Conservation (phyloP, 441 rosid species). For the Rhodomyrtus psidioides region DNA sequence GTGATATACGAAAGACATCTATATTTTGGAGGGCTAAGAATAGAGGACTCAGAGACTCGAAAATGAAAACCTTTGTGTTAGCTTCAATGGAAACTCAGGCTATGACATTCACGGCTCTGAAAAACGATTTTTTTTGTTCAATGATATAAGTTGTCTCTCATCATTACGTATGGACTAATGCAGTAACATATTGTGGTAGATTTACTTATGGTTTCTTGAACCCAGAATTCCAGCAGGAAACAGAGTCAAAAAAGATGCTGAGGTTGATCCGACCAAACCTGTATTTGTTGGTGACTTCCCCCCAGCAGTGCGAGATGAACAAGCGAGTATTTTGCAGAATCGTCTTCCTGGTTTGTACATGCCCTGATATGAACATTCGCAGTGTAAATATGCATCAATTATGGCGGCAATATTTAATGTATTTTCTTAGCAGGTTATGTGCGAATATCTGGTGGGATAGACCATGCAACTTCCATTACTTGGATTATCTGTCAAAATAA, state of each 20-base stretch:
- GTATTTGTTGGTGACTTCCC: slow-evolving; percentile 92
- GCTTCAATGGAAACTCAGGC: background rate
- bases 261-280: slow-evolving; percentile 60
- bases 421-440: slow-evolving; percentile 38
- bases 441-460: slow-evolving; percentile 73
- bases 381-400: background rate
- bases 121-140: background rate
- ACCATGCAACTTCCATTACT: slow-evolving; percentile 57
- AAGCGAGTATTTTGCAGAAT: slow-evolving; percentile 33
- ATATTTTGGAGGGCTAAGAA: background rate
- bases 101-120: background rate
- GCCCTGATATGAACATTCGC: background rate
- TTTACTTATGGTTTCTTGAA: slow-evolving; percentile 7
- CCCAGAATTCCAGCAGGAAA: slow-evolving; percentile 47
- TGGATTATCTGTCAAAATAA: slow-evolving; percentile 70
- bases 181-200: background rate
- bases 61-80: background rate
- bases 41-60: background rate
- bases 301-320: slow-evolving; percentile 73
- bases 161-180: background rate
- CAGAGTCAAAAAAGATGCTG: slow-evolving; percentile 38
- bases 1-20: background rate
- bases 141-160: background rate
- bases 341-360: slow-evolving; percentile 48
- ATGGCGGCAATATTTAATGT: slow-evolving; percentile 1